Evolutionary conservation across 108 stramenopile species (phyloP).

Genomic region (Parmales sp.): DNA sequence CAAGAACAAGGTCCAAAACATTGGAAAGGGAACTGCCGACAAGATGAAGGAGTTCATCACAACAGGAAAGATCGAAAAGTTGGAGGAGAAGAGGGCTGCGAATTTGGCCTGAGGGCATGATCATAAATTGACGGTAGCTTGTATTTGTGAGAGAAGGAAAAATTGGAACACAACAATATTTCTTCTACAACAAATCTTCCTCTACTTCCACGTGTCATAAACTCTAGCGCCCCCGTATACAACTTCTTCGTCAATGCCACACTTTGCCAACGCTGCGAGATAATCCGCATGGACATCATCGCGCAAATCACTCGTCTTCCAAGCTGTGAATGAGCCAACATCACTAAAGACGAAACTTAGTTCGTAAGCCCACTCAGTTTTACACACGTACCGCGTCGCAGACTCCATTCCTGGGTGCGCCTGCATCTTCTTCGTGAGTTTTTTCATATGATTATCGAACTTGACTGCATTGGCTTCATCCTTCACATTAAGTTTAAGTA

Average conservation of each 20-base stretch:
- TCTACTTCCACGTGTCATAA: neutral
- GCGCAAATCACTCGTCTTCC: neutral
- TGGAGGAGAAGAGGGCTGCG: neutral
- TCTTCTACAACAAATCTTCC: too few relatives aligned
- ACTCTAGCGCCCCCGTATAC: constrained; percentile 1
- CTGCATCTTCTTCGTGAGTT: neutral
- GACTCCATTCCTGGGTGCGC: neutral
- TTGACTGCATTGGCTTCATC: constrained; percentile 1
- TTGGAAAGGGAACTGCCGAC: neutral
- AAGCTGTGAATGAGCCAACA: neutral
- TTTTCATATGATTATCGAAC: neutral
- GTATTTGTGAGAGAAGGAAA: too few relatives aligned
- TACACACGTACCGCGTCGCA: neutral
- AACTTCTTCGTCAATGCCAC: neutral
- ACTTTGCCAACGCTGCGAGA: neutral
- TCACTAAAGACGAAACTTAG: neutral
- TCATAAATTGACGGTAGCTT: too few relatives aligned
- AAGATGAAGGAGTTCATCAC: neutral
- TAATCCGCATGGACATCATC: neutral
- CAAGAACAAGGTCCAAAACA: neutral
- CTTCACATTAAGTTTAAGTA: neutral
- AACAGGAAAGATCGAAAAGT: neutral
- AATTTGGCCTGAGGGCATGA: constrained; percentile 17
- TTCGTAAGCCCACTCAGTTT: constrained; percentile 8
- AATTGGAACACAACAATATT: too few relatives aligned